Conservation (phyloP, 176 grass and related monocot species). For the Zizania latifolia region DNA sequence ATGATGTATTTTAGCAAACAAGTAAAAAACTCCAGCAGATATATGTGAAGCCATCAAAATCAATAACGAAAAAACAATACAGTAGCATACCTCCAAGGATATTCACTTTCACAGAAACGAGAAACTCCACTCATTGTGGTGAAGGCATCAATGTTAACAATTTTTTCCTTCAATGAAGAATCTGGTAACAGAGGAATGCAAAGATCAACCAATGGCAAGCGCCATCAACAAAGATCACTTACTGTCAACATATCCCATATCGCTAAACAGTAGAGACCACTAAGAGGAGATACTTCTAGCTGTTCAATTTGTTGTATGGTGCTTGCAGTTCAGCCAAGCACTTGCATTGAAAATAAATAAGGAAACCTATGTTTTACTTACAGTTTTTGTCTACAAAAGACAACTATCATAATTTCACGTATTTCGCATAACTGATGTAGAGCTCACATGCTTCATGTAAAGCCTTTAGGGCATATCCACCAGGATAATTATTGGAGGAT, state of each 20-base stretch:
- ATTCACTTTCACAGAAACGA: constrained; percentile 85
- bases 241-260: neutral
- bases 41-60: constrained; percentile 39
- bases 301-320: constrained; percentile 13
- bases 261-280: constrained; percentile 10
- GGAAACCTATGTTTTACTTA: neutral
- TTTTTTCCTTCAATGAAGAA: constrained; percentile 58
- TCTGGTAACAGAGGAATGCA: no score
- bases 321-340: neutral
- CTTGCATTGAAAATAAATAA: neutral
- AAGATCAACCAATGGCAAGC: constrained; percentile 5
- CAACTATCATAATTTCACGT: constrained; percentile 14
- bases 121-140: constrained; percentile 93
- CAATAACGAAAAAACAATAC: neutral
- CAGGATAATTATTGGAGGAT: constrained; percentile 98
- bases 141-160: constrained; percentile 81
- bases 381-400: constrained; percentile 10
- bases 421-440: constrained; percentile 3
- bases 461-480: constrained; percentile 77
- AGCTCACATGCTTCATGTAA: constrained; percentile 75
- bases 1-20: neutral
- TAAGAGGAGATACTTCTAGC: constrained; percentile 2
- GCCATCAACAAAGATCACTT: constrained; percentile 11
- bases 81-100: constrained; percentile 85
- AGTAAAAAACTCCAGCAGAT: constrained; percentile 68